These are phyloP conservation scores for Hypoxylon perforatum DNA, from an alignment of 495 filamentous ascomycete species.

Conservation along the genomic window DNA sequence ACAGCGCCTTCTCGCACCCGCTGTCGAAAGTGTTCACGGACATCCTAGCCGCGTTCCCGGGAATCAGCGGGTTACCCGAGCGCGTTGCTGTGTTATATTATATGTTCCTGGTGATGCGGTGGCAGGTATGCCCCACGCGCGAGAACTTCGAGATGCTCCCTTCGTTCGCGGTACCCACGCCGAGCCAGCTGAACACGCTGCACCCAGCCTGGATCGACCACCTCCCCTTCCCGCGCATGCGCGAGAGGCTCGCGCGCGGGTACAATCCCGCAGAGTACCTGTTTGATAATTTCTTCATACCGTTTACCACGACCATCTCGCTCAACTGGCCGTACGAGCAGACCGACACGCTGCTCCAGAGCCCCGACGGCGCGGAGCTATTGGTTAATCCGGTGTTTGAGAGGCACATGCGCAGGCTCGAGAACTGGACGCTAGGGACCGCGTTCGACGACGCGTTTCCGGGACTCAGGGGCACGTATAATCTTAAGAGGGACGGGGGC, in stretches of 20 bases:
- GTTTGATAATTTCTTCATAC: constrained; percentile 84
- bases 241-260: constrained; percentile 66
- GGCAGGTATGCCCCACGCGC: constrained; percentile 77
- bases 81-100: constrained; percentile 80
- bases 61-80: constrained; percentile 74
- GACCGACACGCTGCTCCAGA: constrained; percentile 67
- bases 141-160: constrained; percentile 81
- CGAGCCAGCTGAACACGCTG: constrained; percentile 67
- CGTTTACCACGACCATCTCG: constrained; percentile 75
- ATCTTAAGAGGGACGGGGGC: constrained; percentile 32
- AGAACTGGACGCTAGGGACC: constrained; percentile 82
- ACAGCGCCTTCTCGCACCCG: constrained; percentile 70
- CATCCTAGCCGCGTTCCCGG: constrained; percentile 79
- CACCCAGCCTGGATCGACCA: constrained; percentile 86
- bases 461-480: constrained; percentile 64
- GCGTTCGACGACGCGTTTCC: constrained; percentile 74
- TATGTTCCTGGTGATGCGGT: constrained; percentile 88
- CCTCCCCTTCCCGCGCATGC: constrained; percentile 78
- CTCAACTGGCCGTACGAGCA: constrained; percentile 84
- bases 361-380: constrained; percentile 66
- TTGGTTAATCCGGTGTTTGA: constrained; percentile 85
- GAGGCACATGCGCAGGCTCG: constrained; percentile 71
- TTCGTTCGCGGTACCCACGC: constrained; percentile 70
- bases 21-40: constrained; percentile 86
- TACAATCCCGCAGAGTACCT: constrained; percentile 58